These are phyloP conservation scores for Hymenoscyphus linearis DNA, from an alignment of 2,329 filamentous ascomycete genomes.

Conservation along the genomic window DNA sequence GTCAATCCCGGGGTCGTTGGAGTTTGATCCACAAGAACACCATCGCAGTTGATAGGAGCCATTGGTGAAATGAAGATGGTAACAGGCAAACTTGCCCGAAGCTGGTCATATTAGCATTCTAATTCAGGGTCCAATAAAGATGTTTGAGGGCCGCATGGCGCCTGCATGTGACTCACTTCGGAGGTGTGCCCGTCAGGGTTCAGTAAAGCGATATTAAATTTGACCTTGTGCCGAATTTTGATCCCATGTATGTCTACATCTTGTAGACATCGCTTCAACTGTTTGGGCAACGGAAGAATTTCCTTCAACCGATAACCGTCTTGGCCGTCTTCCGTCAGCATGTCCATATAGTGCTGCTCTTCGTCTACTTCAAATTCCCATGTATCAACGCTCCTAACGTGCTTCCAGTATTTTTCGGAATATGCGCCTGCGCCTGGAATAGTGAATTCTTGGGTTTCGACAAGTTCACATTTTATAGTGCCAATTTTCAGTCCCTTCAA, in stretches of 20 bases:
- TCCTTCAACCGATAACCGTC: slow-evolving; percentile 60
- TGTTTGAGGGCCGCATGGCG: background rate
- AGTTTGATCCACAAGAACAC: slow-evolving; percentile 65
- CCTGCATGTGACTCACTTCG: slow-evolving; percentile 52
- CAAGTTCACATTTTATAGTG: slow-evolving; percentile 72
- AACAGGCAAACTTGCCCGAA: slow-evolving; percentile 84
- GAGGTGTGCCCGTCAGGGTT: slow-evolving; percentile 95
- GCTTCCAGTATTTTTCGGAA: slow-evolving; percentile 53
- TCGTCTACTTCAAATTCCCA: slow-evolving; percentile 52
- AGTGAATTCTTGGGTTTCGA: slow-evolving; percentile 70
- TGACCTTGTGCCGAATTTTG: slow-evolving; percentile 88
- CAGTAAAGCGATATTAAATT: slow-evolving; percentile 82
- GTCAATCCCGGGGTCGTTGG: slow-evolving; percentile 43
- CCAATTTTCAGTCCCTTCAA: slow-evolving; percentile 84
- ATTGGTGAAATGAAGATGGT: slow-evolving; percentile 95
- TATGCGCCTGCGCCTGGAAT: slow-evolving; percentile 42
- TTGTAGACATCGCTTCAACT: slow-evolving; percentile 76
- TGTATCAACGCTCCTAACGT: slow-evolving; percentile 56
- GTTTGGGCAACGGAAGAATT: slow-evolving; percentile 69
- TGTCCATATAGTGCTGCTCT: slow-evolving; percentile 62
- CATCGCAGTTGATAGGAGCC: slow-evolving; percentile 80
- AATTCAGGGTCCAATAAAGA: background rate
- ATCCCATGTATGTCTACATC: slow-evolving; percentile 85
- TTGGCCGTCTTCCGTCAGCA: slow-evolving; percentile 62
- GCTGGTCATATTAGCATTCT: slow-evolving; percentile 38